Conservation (phyloP, 225 moss, liverwort and hornwort genomes). For the Physcomitrium patens region DNA sequence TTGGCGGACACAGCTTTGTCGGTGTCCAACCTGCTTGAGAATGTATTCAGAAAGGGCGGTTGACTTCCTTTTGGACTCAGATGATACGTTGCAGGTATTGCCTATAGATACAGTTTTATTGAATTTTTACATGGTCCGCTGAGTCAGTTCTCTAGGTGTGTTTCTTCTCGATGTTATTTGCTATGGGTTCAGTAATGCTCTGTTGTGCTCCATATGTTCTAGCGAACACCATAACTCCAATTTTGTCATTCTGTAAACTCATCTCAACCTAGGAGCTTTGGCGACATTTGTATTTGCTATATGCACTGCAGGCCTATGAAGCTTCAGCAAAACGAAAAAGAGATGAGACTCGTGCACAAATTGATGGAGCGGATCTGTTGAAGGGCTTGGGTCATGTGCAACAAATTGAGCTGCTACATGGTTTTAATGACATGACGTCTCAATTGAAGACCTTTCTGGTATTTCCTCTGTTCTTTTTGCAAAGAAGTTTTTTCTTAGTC, state of each 20-base stretch:
- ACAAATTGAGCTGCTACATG: slow-evolving; percentile 84
- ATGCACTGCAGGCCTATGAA: slow-evolving; percentile 61
- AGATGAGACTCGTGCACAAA: slow-evolving; percentile 54
- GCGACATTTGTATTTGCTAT: background rate
- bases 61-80: slow-evolving; percentile 66
- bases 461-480: slow-evolving; percentile 3
- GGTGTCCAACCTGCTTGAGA: slow-evolving; percentile 62
- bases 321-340: slow-evolving; percentile 71
- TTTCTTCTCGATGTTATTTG: background rate
- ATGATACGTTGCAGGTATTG: slow-evolving; percentile 75
- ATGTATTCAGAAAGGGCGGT: slow-evolving; percentile 60
- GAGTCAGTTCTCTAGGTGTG: background rate
- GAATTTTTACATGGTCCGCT: background rate
- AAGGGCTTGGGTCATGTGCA: slow-evolving; percentile 87
- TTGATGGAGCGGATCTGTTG: slow-evolving; percentile 66
- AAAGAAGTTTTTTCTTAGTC: no score
- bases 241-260: background rate
- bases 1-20: slow-evolving; percentile 80
- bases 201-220: background rate
- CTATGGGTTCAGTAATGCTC: no score
- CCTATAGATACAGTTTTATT: slow-evolving; percentile 10
- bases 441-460: slow-evolving; percentile 75
- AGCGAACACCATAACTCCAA: background rate
- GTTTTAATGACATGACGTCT: slow-evolving; percentile 72
- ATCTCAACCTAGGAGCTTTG: no score